Evolutionary conservation across 78 protist genomes (phyloP), one percentile per base, ranked within the genome.

Genomic region (Monosiga brevicollis): DNA sequence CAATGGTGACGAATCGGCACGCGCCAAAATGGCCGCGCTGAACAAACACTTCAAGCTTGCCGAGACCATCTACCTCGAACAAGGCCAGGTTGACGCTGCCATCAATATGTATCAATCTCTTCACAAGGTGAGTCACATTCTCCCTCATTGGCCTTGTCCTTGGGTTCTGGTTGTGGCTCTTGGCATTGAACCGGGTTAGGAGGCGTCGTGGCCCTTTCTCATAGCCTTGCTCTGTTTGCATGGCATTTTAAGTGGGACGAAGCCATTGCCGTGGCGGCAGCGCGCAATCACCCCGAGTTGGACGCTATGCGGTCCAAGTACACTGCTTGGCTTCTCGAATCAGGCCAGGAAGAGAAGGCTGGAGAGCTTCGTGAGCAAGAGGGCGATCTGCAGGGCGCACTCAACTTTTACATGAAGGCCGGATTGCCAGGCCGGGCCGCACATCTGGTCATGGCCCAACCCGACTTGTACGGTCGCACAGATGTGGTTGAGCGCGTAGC

Each of bases 201-300:
- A n/a, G n/a, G n/a, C n/a, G n/a, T n/a, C n/a, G n/a, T n/a, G n/a
- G n/a, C n/a, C n/a, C n/a, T n/a, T n/a, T n/a, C n/a, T n/a, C n/a
- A n/a, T n/a, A n/a, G n/a, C n/a, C n/a, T n/a, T n/a, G n/a, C n/a
- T n/a, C n/a, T n/a, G n/a, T n/a, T n/a, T n/a, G n/a, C n/a, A n/a
- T n/a, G n/a, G n/a, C n/a, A n/a, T n/a, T n/a, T n/a, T n/a, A n/a
- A 79, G 78, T 91, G 88, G 86, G 93, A 89, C 43, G 92, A 91
- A 76, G 78, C 88, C 72, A 87, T 93, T 34, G 77, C 80, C 2
- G 86, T 93, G 34, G 94, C 94, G 32, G 87, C 76, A 72, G 34
- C 78, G 49, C 42, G 29, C 23, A 37, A 42, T 25, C 88, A 82
- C 83, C 84, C 85, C 23, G 88, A 85, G 29, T 76, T 87, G 1